A percentile compares a stretch with the other conserved stretches of the same genome.
These are phyloP conservation scores for Acorus gramineus DNA, from an alignment of 106 monocot genomes.

Conservation along the genomic window DNA sequence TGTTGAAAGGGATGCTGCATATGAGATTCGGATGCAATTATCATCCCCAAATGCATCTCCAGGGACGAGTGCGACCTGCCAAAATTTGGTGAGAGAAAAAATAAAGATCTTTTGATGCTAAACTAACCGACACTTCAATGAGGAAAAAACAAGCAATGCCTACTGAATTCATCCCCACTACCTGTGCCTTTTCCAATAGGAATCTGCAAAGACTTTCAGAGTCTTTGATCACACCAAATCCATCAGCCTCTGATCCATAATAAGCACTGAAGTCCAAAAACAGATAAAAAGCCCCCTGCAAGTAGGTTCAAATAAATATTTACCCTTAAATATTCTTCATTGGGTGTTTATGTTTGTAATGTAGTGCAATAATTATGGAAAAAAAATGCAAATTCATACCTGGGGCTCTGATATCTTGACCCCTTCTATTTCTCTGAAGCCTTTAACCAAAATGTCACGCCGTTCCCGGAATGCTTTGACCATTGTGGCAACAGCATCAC, in stretches of 20 bases:
- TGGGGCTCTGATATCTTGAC: conserved; percentile 78
- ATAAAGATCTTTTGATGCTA: background rate
- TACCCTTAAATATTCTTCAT: too few relatives aligned
- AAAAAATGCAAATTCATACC: conserved; percentile 21
- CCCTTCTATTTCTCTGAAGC: conserved; percentile 58
- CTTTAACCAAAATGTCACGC: conserved; percentile 58
- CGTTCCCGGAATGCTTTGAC: conserved; percentile 75
- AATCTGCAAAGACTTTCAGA: conserved; percentile 70
- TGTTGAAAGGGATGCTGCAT: conserved; percentile 58
- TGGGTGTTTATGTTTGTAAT: too few relatives aligned
- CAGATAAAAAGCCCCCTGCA: conserved; percentile 85
- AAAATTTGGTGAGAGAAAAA: background rate
- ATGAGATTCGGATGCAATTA: conserved; percentile 67
- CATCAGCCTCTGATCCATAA: conserved; percentile 64
- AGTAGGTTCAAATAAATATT: background rate
- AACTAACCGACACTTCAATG: background rate
- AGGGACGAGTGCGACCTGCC: conserved; percentile 75
- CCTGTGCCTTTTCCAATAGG: conserved; percentile 72
- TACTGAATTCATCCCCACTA: conserved; percentile 1
- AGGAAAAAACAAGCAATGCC: background rate
- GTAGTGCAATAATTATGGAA: background rate
- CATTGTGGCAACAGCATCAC: conserved; percentile 68
- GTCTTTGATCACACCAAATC: conserved; percentile 50
- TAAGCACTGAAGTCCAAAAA: conserved; percentile 79
- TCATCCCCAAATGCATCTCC: conserved; percentile 90